These are phyloP conservation scores for Linnemannia schmuckeri DNA, from an alignment of 192 early-diverging fungal species.

Conservation along the genomic window DNA sequence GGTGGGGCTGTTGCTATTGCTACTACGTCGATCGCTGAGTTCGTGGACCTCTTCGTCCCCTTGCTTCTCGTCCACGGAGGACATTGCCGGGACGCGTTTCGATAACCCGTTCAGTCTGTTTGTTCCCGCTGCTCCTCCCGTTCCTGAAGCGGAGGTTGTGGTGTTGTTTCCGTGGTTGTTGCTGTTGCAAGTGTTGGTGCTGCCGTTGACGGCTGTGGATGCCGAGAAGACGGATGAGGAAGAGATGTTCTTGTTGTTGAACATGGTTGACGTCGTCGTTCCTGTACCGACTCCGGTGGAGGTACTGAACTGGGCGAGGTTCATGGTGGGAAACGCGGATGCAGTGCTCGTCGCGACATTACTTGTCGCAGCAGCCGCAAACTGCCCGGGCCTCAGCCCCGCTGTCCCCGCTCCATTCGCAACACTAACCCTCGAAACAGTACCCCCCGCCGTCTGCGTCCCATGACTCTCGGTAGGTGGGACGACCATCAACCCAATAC, in stretches of 20 bases:
- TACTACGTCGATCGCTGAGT: background rate
- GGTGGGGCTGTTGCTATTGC: too few species aligned
- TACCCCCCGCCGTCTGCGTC: slow-evolving; percentile 9
- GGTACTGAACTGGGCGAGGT: background rate
- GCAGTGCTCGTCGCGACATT: background rate
- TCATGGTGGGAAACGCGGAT: background rate
- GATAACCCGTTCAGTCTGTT: background rate
- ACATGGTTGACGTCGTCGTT: too few species aligned
- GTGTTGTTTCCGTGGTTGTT: background rate
- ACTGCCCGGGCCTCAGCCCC: background rate
- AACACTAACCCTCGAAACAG: background rate
- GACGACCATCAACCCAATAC: slow-evolving; percentile 46
- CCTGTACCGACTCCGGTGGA: background rate
- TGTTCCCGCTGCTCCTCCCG: background rate
- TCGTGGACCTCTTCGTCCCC: background rate
- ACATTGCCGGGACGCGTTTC: slow-evolving; percentile 20
- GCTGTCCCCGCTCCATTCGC: background rate
- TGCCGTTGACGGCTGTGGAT: background rate
- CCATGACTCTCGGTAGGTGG: slow-evolving; percentile 1
- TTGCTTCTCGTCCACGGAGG: slow-evolving; percentile 21
- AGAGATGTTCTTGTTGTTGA: background rate
- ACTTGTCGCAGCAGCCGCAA: background rate
- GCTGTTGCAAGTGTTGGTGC: background rate
- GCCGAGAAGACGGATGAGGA: background rate
- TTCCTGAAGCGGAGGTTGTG: too few species aligned